Conservation (phyloP, 1,284 basidiomycete species). For the Cryptococcus sp. region DNA sequence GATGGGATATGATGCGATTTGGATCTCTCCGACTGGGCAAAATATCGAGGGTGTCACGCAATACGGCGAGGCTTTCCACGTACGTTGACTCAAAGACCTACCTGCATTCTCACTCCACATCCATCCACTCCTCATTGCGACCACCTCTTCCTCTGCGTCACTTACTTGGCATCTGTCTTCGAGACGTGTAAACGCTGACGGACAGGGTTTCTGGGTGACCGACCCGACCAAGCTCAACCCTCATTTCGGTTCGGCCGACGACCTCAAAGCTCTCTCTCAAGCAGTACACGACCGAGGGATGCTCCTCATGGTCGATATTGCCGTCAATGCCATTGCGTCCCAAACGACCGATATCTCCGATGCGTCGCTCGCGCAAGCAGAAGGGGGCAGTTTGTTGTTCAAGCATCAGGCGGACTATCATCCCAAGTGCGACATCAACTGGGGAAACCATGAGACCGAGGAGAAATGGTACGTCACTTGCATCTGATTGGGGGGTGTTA, state of each 20-base stretch:
- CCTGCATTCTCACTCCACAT: too few species aligned
- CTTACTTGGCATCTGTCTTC: too few species aligned
- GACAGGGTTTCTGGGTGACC: slow-evolving; percentile 45
- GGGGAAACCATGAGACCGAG: slow-evolving; percentile 21
- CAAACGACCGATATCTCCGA: slow-evolving; percentile 17
- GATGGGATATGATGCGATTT: slow-evolving; percentile 67
- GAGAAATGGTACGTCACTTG: slow-evolving; percentile 14
- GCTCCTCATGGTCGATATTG: slow-evolving; percentile 71
- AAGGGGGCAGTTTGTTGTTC: slow-evolving; percentile 27
- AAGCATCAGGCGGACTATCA: slow-evolving; percentile 27
- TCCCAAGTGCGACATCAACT: slow-evolving; percentile 20
- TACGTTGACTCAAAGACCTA: slow-evolving; percentile 7
- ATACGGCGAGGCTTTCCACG: slow-evolving; percentile 47
- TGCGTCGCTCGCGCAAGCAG: slow-evolving; percentile 14
- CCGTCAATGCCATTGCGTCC: slow-evolving; percentile 65
- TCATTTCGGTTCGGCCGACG: slow-evolving; percentile 60
- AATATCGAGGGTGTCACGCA: slow-evolving; percentile 59
- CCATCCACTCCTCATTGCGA: too few species aligned
- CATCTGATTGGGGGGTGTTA: too few species aligned
- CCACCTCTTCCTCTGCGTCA: too few species aligned
- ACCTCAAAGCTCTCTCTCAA: slow-evolving; percentile 60
- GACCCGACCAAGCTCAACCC: slow-evolving; percentile 60
- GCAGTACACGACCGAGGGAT: slow-evolving; percentile 62
- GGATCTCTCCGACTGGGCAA: slow-evolving; percentile 29
- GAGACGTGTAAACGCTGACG: neutral